A percentile compares a stretch with the other conserved stretches of the same genome.
These are phyloP conservation scores for Fragaria vesca DNA, from an alignment of 306 rosid genomes.

Conservation along the genomic window DNA sequence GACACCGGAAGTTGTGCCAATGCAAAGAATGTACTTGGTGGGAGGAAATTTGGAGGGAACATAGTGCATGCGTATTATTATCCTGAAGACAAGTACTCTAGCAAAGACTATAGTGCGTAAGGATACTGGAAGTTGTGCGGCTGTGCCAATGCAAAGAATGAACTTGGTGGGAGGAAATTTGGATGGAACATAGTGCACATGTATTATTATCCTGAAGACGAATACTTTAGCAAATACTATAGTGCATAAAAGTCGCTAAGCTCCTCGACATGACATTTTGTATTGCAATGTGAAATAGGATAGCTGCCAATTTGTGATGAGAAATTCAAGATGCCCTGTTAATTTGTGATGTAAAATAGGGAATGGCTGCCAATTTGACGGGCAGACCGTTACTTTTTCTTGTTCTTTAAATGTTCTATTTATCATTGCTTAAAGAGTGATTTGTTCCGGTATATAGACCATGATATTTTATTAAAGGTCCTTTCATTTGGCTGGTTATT, in stretches of 20 bases:
- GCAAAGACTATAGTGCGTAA: slow-evolving; percentile 46
- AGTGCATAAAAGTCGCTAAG: slow-evolving; percentile 27
- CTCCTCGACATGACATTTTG: background rate
- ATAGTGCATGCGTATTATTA: slow-evolving; percentile 57
- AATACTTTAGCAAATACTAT: slow-evolving; percentile 44
- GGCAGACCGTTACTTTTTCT: background rate
- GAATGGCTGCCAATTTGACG: background rate
- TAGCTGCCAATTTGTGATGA: background rate
- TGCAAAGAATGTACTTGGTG: slow-evolving; percentile 61
- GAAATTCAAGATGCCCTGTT: background rate
- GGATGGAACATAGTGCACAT: slow-evolving; percentile 64
- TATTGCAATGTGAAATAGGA: background rate
- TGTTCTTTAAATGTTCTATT: background rate
- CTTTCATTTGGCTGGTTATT: background rate
- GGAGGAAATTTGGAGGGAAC: slow-evolving; percentile 76
- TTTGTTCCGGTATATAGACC: background rate
- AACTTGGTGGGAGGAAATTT: slow-evolving; percentile 67
- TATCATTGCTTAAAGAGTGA: background rate
- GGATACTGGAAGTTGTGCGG: slow-evolving; percentile 43
- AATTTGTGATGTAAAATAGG: background rate
- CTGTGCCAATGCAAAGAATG: slow-evolving; percentile 55
- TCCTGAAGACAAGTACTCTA: slow-evolving; percentile 58
- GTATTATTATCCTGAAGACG: slow-evolving; percentile 62
- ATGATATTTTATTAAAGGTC: background rate
- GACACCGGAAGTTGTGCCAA: slow-evolving; percentile 45